Evolutionary conservation across 805 yeast genomes (phyloP), one percentile per base, ranked within the genome.

Genomic region (Kluyveromyces wickerhamii): DNA sequence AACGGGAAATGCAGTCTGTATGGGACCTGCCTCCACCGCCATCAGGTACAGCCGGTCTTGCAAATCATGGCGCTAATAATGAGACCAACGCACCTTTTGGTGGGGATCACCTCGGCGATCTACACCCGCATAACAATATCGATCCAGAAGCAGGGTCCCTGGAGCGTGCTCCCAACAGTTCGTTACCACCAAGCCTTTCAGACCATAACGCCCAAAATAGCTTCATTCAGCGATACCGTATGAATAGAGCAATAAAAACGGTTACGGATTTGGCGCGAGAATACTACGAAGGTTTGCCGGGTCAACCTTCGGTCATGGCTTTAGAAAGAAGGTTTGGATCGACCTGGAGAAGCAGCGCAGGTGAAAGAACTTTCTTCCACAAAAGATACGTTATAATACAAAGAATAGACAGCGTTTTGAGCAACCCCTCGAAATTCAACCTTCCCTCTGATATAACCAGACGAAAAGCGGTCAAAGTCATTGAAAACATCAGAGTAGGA

Each of bases 401-500:
- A 22, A 45, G 40, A 23, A 49, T 51, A 7, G 44, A 48, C n/a
- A 47, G 46, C 14, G 34, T 53, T 5, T 27, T 28, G 17, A 36
- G 49, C 5, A 29, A 48, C 24, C 56, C 59, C 11, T 26, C 17
- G 8, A 43, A 39, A 19, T 53, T 40, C 32, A 43, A 41, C 15
- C 34, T 53, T 21, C 45, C 51, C 2, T 33, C 32, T 4, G 41
- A 36, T 9, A 29, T 49, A 7, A 39, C 39, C 7, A 31, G 54
- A 21, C 40, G 41, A 11, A 35, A 41, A 15, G 57, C 56, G 3
- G 43, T 49, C 7, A 43, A 40, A 23, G 51, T 53, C 2, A 42
- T 53, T 4, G 59, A 53, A 30, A 53, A 53, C 27, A 41, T 53
- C n/a, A 39, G 59, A 29, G 29, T 53, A 25, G 57, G 57, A 5